Evolutionary conservation across 2,329 filamentous ascomycete species (phyloP), one percentile per base, ranked within the genome.

Genomic region (Aureobasidium uvarum): DNA sequence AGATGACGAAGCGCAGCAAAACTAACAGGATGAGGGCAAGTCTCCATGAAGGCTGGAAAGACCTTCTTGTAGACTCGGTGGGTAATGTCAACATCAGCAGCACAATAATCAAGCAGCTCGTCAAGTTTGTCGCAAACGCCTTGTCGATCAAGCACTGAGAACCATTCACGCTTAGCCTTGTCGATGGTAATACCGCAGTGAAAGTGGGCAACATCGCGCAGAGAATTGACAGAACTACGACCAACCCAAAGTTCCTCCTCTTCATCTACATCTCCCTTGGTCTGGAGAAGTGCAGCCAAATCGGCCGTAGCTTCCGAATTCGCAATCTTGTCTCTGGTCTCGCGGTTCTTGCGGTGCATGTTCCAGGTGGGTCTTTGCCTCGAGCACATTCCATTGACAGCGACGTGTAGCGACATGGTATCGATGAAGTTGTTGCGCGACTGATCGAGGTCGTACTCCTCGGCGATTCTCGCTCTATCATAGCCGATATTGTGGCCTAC

Each of bases 351-450:
- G 74, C 92, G 90, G 76, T 96, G 91, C 76, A 91, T 96, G 88
- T 97, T 92, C 95, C 95, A 99, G 0, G 91, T 96, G 10, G 96
- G 95, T 58, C 95, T 86, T 76, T 99, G 95, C 69, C 90, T 89
- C 25, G 95, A 98, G 77, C 95, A 99, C 95, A 99, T 99, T 68
- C 95, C 95, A 74, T 99, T 99, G 28, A 96, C 94, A 2, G 96
- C 96, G 8, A 96, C 94, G 75, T 99, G 95, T 23, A 99, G 81
- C 1, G 94, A 98, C 95, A 99, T 99, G 36, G 95, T 99, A 75
- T 99, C 95, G 60, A 99, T 78, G 74, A 96, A 99, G 50, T 86
- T 89, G 70, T 92, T 98, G 45, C 87, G 86, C 0, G 91, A 89
- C 75, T 97, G 94, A 64, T 86, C 81, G 46, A 98, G 77, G 72